A percentile compares a stretch with the other conserved stretches of the same genome.
Conservation (phyloP, 176 grass and related monocot species). For the Pontederia paniculata region DNA sequence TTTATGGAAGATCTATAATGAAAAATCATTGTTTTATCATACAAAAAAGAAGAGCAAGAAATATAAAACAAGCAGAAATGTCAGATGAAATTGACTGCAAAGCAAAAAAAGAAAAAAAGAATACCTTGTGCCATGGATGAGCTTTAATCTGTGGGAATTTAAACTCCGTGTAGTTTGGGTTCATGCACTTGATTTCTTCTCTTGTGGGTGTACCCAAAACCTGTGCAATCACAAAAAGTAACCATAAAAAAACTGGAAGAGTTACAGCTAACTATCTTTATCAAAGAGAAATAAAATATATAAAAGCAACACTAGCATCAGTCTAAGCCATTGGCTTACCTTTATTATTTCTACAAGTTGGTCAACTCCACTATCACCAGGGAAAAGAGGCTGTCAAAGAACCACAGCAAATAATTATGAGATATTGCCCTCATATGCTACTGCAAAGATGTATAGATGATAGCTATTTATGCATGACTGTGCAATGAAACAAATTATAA, state of each 20-base stretch:
- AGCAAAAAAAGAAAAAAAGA: conserved; percentile 1
- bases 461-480: no score
- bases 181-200: conserved; percentile 92
- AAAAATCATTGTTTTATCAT: conserved; percentile 16
- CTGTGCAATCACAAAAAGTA: conserved; percentile 24
- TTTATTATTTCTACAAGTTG: conserved; percentile 93
- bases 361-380: conserved; percentile 73
- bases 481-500: no score
- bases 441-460: no score
- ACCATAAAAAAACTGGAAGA: conserved; percentile 6
- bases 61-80: not conserved
- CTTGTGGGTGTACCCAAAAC: conserved; percentile 83
- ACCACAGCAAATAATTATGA: no score
- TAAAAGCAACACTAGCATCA: not conserved
- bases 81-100: not conserved
- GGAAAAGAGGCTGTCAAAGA: conserved; percentile 53
- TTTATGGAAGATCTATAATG: conserved; percentile 68
- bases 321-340: conserved; percentile 17
- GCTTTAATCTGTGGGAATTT: conserved; percentile 87
- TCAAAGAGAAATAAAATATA: not conserved
- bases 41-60: not conserved
- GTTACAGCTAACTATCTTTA: not conserved
- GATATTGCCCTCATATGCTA: no score
- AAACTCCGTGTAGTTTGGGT: conserved; percentile 72
- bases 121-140: conserved; percentile 82